A percentile compares a stretch with the other conserved stretches of the same genome.
These are phyloP conservation scores for Blepharisma stoltei DNA, from an alignment of 73 alveolate genomes.

Conservation along the genomic window DNA sequence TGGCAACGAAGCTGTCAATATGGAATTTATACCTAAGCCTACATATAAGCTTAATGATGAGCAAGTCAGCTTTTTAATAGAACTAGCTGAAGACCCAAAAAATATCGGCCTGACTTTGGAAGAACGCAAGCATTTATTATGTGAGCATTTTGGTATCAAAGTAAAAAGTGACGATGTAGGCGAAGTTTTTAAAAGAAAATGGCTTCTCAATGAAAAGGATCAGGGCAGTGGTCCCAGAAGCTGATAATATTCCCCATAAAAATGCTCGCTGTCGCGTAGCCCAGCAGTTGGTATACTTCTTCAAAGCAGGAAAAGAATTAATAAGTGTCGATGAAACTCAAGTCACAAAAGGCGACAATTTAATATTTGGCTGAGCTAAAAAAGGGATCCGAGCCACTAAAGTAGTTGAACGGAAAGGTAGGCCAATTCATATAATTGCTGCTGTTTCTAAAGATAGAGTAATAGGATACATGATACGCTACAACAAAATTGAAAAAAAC, in stretches of 20 bases:
- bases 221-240: neutral
- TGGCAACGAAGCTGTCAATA: neutral
- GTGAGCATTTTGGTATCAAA: neutral
- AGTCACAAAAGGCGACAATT: neutral
- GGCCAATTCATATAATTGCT: neutral
- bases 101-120: neutral
- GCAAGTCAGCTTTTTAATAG: neutral
- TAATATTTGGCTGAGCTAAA: neutral
- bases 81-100: slow-evolving; percentile 15
- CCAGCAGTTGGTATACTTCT: neutral
- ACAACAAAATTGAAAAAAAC: too few species aligned
- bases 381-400: neutral
- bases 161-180: neutral
- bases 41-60: neutral
- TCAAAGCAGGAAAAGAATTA: slow-evolving; percentile 1
- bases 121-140: neutral
- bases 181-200: neutral
- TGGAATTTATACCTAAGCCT: neutral
- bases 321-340: slow-evolving; percentile 1
- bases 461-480: neutral
- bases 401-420: neutral
- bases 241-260: neutral
- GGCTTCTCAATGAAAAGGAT: neutral
- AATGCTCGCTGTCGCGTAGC: neutral
- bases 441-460: neutral